Base-by-base conservation (phyloP, 2,329 filamentous ascomycete species). In the Pseudogymnoascus sp. region DNA sequence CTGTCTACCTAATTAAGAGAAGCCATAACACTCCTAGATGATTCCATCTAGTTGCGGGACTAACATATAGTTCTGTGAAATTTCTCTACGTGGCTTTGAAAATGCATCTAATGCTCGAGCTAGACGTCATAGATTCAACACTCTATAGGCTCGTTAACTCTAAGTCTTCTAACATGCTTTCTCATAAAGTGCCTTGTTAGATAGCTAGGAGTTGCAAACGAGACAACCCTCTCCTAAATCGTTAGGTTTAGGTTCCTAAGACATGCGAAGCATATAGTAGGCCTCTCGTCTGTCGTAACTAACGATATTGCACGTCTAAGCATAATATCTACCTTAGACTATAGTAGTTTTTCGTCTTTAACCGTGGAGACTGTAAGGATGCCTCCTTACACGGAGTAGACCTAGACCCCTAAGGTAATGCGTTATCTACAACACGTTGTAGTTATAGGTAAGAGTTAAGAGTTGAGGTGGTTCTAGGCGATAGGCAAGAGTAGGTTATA, bases 281-380 rank as follows among this genome's bases (percentile, higher is more conserved):
- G 60, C 60, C 63, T 62, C 53, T 65, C 61, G 5, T 64, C 60
- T 50, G 9, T 60, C 50, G 60, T 64, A 37, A 65, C 63, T 9
- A 60, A 65, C 59, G 4, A 42, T 62, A 65, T 62, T 9, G 63
- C 63, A 40, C 44, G 17, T 63, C 42, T 62, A 4, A 65, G 56
- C n/a, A n/a, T n/a, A n/a, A n/a, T n/a, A n/a, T n/a, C n/a, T n/a
- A n/a, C n/a, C n/a, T n/a, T n/a, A n/a, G n/a, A n/a, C n/a, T n/a
- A n/a, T n/a, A n/a, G n/a, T n/a, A n/a, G n/a, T n/a, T n/a, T n/a
- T n/a, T n/a, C n/a, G n/a, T n/a, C n/a, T n/a, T n/a, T n/a, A n/a
- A n/a, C n/a, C n/a, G n/a, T n/a, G n/a, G n/a, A n/a, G n/a, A n/a
- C n/a, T n/a, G n/a, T n/a, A n/a, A n/a, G n/a, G n/a, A n/a, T n/a